phyloP scores from a whole-genome alignment of 2,329 filamentous ascomycete species.

The Leptographium flavum region DNA sequence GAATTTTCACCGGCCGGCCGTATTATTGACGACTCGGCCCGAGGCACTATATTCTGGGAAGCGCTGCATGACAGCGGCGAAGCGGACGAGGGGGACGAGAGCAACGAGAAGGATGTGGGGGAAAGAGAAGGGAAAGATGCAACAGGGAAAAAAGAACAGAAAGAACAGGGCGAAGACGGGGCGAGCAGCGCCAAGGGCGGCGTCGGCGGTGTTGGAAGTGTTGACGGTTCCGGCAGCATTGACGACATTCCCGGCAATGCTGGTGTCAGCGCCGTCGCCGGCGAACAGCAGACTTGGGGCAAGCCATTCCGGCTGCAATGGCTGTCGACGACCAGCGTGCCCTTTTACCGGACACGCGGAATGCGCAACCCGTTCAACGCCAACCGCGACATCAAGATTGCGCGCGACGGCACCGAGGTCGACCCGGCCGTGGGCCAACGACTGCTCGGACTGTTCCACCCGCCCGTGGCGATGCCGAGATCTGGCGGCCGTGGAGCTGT shows the following conservation, averaged over 20 bases:
- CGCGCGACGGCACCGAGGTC: slow-evolving; percentile 83
- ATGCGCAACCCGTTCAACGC: slow-evolving; percentile 90
- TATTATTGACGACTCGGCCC: slow-evolving; percentile 82
- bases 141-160: too few relatives aligned
- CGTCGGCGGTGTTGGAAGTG: too few relatives aligned
- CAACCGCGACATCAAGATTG: slow-evolving; percentile 91
- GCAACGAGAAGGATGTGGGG: too few relatives aligned
- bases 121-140: too few relatives aligned
- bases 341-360: slow-evolving; percentile 79
- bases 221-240: too few relatives aligned
- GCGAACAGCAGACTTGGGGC: slow-evolving; percentile 57
- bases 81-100: background rate
- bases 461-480: slow-evolving; percentile 2
- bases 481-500: too few relatives aligned
- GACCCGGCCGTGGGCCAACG: slow-evolving; percentile 68
- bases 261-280: too few relatives aligned
- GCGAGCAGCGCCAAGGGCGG: slow-evolving; percentile 22
- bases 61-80: slow-evolving; percentile 36
- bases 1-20: slow-evolving; percentile 65
- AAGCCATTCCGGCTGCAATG: slow-evolving; percentile 87
- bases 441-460: slow-evolving; percentile 66
- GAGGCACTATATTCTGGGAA: slow-evolving; percentile 98
- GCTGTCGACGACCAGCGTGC: slow-evolving; percentile 69
- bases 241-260: too few relatives aligned
- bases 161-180: too few relatives aligned